Evolutionary conservation across 805 yeast genomes (phyloP).

Genomic region (Jamesozyma spencerorum): DNA sequence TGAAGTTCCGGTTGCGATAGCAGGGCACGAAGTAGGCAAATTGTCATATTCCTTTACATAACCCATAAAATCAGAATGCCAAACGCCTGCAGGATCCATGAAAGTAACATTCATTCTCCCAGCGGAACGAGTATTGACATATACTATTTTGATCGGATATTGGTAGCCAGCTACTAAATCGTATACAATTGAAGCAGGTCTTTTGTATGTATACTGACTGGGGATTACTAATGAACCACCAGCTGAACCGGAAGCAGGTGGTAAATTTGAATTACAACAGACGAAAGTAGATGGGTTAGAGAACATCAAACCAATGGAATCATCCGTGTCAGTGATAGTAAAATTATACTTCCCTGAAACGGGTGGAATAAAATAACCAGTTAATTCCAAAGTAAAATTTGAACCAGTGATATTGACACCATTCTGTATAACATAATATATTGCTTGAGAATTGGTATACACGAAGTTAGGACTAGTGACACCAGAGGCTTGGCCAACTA

Average conservation of each 20-base stretch:
- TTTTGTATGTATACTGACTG: constrained; percentile 1
- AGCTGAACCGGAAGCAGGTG: background rate
- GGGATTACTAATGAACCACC: constrained; percentile 4
- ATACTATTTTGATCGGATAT: constrained; percentile 17
- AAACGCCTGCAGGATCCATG: constrained; percentile 5
- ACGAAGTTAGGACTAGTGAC: background rate
- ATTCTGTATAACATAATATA: background rate
- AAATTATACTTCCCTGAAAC: constrained; percentile 28
- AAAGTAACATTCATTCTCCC: constrained; percentile 2
- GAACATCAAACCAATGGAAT: constrained; percentile 17
- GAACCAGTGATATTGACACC: constrained; percentile 2
- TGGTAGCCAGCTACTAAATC: constrained; percentile 5
- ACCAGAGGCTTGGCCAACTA: background rate
- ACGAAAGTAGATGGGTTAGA: constrained; percentile 28
- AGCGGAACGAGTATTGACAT: constrained; percentile 6
- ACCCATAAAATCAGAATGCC: background rate
- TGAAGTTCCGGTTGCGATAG: background rate
- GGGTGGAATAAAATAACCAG: constrained; percentile 26
- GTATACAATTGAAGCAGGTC: background rate
- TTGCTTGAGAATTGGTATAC: background rate
- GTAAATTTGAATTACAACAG: constrained; percentile 1
- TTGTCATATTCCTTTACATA: background rate
- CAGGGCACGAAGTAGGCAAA: background rate
- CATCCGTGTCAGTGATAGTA: constrained; percentile 23
- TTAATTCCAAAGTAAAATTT: constrained; percentile 20